phyloP scores from a whole-genome alignment of 1,139 yeast species.

The Zygoascus sp. region DNA sequence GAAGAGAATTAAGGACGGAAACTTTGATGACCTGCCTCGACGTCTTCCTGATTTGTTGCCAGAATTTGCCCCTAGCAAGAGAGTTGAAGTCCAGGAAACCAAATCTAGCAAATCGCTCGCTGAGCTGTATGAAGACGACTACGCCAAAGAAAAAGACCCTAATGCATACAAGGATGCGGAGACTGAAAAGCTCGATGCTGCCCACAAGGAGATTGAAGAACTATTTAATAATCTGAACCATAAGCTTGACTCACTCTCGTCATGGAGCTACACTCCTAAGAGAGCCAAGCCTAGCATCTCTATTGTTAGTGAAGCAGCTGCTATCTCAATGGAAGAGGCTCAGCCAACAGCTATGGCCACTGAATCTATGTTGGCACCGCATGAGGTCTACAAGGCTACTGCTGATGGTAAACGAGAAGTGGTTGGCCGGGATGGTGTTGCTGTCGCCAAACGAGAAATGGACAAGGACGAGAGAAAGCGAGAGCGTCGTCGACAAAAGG shows the following conservation, averaged over 20 bases:
- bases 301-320: conserved; percentile 73
- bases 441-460: conserved; percentile 79
- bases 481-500: conserved; percentile 79
- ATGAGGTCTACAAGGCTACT: conserved; percentile 74
- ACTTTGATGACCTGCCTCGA: conserved; percentile 82
- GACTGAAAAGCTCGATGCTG: conserved; percentile 60
- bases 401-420: conserved; percentile 52
- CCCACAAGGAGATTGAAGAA: conserved; percentile 73
- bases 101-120: conserved; percentile 88
- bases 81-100: conserved; percentile 69
- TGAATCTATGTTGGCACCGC: conserved; percentile 86
- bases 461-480: conserved; percentile 83
- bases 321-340: conserved; percentile 92
- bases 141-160: conserved; percentile 44
- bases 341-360: conserved; percentile 81
- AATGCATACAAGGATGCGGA: conserved; percentile 36
- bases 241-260: conserved; percentile 79
- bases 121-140: conserved; percentile 86
- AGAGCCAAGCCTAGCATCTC: conserved; percentile 78
- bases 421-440: conserved; percentile 71
- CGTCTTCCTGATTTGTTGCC: conserved; percentile 57
- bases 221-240: conserved; percentile 61
- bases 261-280: conserved; percentile 91
- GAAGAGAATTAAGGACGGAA: conserved; percentile 65
- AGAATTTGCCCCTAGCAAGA: conserved; percentile 47